Percentiles rank a stretch among this genome's conserved stretches.
These are phyloP conservation scores for Nigrospora oryzae DNA, from an alignment of 2,329 filamentous ascomycete genomes.

Conservation along the genomic window DNA sequence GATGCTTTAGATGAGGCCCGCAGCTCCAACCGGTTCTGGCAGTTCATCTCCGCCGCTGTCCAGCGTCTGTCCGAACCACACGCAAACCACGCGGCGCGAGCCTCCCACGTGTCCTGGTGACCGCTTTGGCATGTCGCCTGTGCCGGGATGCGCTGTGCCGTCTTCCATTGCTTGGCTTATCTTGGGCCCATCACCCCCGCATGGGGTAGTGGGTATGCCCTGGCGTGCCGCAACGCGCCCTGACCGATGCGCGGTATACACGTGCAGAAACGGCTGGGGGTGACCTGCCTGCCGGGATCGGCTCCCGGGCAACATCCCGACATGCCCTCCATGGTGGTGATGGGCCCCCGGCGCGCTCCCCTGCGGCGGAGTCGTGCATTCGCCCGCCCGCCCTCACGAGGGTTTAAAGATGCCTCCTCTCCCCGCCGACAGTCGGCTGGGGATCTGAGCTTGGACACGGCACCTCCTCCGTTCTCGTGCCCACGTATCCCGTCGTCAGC, in stretches of 20 bases:
- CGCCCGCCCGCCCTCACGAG: neutral
- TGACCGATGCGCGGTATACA: neutral
- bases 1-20: neutral
- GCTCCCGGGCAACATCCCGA: neutral
- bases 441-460: neutral
- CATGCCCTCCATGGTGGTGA: neutral
- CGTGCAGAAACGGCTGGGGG: neutral
- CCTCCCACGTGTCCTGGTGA: slow-evolving; percentile 1
- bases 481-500: neutral
- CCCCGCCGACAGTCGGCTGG: neutral
- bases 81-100: slow-evolving; percentile 3
- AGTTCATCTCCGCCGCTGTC: slow-evolving; percentile 3
- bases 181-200: too few relatives aligned
- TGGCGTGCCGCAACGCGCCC: neutral
- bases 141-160: too few relatives aligned
- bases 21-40: slow-evolving; percentile 1
- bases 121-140: too few relatives aligned
- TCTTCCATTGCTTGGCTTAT: too few relatives aligned
- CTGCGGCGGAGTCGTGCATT: neutral
- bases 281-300: neutral
- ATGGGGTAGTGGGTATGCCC: neutral
- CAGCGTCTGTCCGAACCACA: neutral
- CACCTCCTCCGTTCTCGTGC: neutral
- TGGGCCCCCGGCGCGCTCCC: too few relatives aligned
- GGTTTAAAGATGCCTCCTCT: neutral